Conservation (phyloP, 1,284 basidiomycete species). For the Ustilago crameri region DNA sequence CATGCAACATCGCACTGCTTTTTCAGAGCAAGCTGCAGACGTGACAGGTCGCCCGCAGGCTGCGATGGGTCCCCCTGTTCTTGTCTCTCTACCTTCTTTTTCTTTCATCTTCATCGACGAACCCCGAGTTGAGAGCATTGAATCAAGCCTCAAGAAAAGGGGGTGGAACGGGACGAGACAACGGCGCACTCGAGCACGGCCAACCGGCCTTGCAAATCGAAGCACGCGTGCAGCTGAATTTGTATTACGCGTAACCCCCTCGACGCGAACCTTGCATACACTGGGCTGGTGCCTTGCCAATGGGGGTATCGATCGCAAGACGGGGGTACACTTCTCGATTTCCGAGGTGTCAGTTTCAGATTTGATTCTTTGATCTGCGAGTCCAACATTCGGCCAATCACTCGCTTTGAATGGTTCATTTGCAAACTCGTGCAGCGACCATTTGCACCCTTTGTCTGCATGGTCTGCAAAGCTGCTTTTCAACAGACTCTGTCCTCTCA, state of each 20-base stretch:
- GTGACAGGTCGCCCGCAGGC: too few species aligned
- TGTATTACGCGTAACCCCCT: neutral
- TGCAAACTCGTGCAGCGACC: too few species aligned
- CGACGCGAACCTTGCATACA: constrained; percentile 23
- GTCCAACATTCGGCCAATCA: neutral
- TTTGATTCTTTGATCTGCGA: neutral
- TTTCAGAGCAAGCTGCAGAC: too few species aligned
- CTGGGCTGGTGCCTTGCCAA: neutral
- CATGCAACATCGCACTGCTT: too few species aligned
- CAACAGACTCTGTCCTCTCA: neutral
- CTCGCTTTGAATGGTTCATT: neutral
- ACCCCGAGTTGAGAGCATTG: too few species aligned
- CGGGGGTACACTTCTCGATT: neutral
- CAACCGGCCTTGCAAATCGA: too few species aligned
- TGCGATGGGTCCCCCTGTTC: too few species aligned
- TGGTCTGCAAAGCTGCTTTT: neutral
- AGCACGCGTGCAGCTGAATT: neutral
- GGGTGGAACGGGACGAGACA: neutral
- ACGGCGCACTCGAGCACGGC: neutral
- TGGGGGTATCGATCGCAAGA: too few species aligned
- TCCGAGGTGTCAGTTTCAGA: constrained; percentile 23
- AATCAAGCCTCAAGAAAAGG: too few species aligned
- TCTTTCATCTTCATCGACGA: neutral
- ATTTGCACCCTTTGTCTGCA: too few species aligned
- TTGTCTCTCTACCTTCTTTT: too few species aligned